Base-by-base conservation (phyloP, 2,329 filamentous ascomycete species). In the Ascochyta fabae region DNA sequence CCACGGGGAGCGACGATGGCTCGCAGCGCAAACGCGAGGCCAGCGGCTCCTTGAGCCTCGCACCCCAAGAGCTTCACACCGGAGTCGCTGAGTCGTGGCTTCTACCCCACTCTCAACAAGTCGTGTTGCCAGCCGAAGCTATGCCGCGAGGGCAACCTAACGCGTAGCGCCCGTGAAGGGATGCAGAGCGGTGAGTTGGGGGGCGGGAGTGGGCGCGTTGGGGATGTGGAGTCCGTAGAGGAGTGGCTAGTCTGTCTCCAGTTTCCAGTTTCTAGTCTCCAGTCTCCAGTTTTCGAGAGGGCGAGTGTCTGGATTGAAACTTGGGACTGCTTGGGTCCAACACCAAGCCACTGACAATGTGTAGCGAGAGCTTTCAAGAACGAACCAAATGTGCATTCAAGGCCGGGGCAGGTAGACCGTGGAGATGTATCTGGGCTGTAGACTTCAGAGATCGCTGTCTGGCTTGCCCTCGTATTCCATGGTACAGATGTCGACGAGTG, bases 41-140 rank as follows among this genome's bases (percentile, higher is more conserved):
- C 53, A 56, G 48, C 53, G 42, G 47, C 42, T 50, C 42, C 31
- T 47, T 5, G 33, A 56, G 42, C 36, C 31, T 47, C 33, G 26
- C 22, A 34, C 13, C 15, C 47, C 48, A 43, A 40, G 47, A 43
- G 42, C 23, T 47, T 22, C n/a, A 23, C 39, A 43, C 31, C 29
- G 24, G 26, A 48, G 41, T 13, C n/a, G 27, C 27, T 27, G 42
- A 50, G 53, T 47, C 42, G 38, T 43, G 27, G 39, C 22, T 19
- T 48, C 44, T 5, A 29, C 29, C 53, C 53, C 53, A 52, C 53
- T 45, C 53, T 52, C 53, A 57, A 57, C 53, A 57, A 48, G 3
- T 27, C 42, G 34, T 43, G 44, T 22, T 48, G 15, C 27, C 44
- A 29, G n/a, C 53, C 44, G 26, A 57, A 48, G 53, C 49, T 47